These are phyloP conservation scores for Anacardium occidentale DNA, from an alignment of 345 rosid species.

Conservation along the genomic window DNA sequence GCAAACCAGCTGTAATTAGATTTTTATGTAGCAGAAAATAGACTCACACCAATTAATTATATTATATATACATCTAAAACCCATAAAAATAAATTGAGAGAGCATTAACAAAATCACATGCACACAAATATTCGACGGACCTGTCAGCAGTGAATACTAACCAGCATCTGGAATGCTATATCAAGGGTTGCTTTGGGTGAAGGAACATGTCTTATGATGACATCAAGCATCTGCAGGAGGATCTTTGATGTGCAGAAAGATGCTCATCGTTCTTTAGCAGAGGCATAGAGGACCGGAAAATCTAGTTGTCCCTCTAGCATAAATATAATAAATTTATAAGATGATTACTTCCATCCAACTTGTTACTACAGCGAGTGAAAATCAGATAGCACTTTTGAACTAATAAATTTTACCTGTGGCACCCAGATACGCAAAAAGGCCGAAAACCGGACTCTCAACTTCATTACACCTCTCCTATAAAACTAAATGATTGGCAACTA, in stretches of 20 bases:
- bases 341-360: constrained; percentile 9
- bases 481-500: constrained; percentile 44
- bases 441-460: constrained; percentile 95
- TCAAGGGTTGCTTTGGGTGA: constrained; percentile 79
- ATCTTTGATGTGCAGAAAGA: constrained; percentile 79
- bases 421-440: constrained; percentile 96
- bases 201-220: constrained; percentile 71
- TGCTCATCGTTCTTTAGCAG: constrained; percentile 99
- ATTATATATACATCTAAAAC: background rate
- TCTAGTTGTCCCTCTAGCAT: constrained; percentile 89
- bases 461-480: constrained; percentile 95
- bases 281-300: constrained; percentile 97
- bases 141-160: constrained; percentile 39
- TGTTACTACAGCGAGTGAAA: background rate
- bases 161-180: constrained; percentile 94
- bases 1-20: too few relatives aligned
- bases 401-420: constrained; percentile 70
- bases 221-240: constrained; percentile 89
- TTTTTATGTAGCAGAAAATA: too few relatives aligned
- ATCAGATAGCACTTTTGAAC: constrained; percentile 4
- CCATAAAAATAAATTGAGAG: background rate
- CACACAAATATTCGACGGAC: background rate
- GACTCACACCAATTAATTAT: too few relatives aligned
- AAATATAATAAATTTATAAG: constrained; percentile 16
- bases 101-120: background rate